Percentiles rank a stretch among this genome's conserved stretches.
Evolutionary conservation across 805 yeast genomes (phyloP).

Genomic region (Saccharomycopsis malanga): DNA sequence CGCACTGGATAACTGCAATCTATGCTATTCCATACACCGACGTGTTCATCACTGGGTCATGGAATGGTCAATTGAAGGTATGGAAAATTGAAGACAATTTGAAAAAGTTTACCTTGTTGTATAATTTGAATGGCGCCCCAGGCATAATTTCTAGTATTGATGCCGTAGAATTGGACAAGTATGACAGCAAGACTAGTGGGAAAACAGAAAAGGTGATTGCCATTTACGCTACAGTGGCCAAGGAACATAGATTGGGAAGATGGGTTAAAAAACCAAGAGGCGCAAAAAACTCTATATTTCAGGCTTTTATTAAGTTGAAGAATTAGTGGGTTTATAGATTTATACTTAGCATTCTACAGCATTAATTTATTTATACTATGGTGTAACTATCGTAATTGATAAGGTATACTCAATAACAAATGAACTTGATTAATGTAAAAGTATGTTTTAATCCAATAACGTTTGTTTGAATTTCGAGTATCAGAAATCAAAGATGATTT

Average conservation of each 20-base stretch:
- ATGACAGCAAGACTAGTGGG: constrained; percentile 30
- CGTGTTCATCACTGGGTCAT: constrained; percentile 80
- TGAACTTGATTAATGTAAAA: not conserved
- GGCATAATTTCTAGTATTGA: constrained; percentile 69
- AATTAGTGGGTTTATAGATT: no score
- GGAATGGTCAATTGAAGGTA: constrained; percentile 67
- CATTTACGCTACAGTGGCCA: constrained; percentile 61
- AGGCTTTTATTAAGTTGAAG: constrained; percentile 34
- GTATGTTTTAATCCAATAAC: no score
- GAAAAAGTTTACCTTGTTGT: constrained; percentile 52
- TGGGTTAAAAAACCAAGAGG: constrained; percentile 63
- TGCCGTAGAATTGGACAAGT: constrained; percentile 32
- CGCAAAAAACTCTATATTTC: constrained; percentile 67
- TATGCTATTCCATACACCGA: constrained; percentile 81
- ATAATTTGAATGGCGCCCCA: constrained; percentile 48
- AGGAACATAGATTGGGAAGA: constrained; percentile 85
- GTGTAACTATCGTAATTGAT: not conserved
- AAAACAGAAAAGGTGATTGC: constrained; percentile 46
- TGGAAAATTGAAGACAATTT: constrained; percentile 70
- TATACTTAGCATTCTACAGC: no score
- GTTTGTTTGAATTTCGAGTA: no score
- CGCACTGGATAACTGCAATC: constrained; percentile 80
- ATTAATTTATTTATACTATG: no score
- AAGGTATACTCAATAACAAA: not conserved
- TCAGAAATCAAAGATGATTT: no score